Percentiles rank a stretch among this genome's conserved stretches.
Evolutionary conservation across 2,329 filamentous ascomycete genomes (phyloP).

Genomic region (Penicillium sp.): DNA sequence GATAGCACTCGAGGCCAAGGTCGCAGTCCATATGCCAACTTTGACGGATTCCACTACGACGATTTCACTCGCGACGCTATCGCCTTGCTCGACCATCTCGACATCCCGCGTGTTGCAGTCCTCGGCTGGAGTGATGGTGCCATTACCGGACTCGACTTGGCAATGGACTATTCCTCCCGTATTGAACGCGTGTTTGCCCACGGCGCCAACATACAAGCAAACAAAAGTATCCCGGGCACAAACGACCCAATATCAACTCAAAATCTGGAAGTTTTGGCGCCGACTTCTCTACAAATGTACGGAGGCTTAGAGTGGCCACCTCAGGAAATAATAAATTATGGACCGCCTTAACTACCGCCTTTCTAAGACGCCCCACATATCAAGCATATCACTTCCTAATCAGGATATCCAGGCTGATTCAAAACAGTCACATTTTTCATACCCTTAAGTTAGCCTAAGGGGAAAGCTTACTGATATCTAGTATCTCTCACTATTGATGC

Average conservation of each 20-base stretch:
- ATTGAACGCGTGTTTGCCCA: not conserved
- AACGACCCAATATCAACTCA: not conserved
- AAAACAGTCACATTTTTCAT: too few relatives aligned
- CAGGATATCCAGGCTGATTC: too few relatives aligned
- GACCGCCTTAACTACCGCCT: too few relatives aligned
- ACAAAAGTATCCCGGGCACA: not conserved
- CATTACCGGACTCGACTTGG: not conserved
- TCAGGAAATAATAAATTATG: too few relatives aligned
- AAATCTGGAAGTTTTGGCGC: not conserved
- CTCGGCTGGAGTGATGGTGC: constrained; percentile 3
- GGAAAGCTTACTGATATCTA: too few relatives aligned
- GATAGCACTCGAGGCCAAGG: not conserved
- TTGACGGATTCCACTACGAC: not conserved
- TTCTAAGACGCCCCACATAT: too few relatives aligned
- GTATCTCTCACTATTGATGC: too few relatives aligned
- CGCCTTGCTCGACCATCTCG: not conserved
- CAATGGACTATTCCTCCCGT: constrained; percentile 3
- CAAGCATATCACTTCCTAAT: too few relatives aligned
- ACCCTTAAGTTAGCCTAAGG: too few relatives aligned
- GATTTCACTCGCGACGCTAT: not conserved
- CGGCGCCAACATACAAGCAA: not conserved
- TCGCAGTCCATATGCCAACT: constrained; percentile 1
- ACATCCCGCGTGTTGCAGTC: not conserved
- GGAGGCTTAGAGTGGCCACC: too few relatives aligned
- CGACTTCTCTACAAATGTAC: not conserved